Base-by-base conservation (phyloP, 441 rosid species). In the Euphorbia schlechtendalii region DNA sequence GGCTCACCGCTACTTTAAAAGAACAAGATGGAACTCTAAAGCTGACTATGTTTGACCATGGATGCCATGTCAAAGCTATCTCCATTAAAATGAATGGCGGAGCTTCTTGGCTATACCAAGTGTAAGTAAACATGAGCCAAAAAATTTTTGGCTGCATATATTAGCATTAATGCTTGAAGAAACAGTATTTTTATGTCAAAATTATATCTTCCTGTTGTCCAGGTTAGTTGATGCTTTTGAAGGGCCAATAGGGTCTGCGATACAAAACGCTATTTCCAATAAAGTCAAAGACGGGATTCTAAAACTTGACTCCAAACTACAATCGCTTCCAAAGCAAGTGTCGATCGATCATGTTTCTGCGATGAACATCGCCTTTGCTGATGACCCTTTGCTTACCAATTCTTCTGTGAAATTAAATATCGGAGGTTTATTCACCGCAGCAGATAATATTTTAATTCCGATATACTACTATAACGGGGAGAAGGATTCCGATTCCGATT, bases 91-190 rank as follows among this genome's bases (percentile, higher is more conserved):
- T 92, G 65, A 79, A 85, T 51, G 97, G 97, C 11, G 93, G 97
- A 72, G 86, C 93, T 58, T 86, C 96, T 69, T 86, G 96, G 97
- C 85, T 90, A 24, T 90, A 90, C 79, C 86, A 86, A 83, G 81
- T 79, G 96, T 90, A 81, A 48, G 81, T 40, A 52, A 18, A 32
- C 6, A n/a, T n/a, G n/a, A n/a, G n/a, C n/a, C n/a, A n/a, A n/a
- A n/a, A n/a, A n/a, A n/a, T n/a, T n/a, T n/a, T n/a, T n/a, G n/a
- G n/a, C n/a, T n/a, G n/a, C n/a, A n/a, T n/a, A n/a, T n/a, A n/a
- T n/a, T n/a, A n/a, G n/a, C n/a, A n/a, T n/a, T n/a, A n/a, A n/a
- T n/a, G n/a, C n/a, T n/a, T 20, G 28, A 12, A 21, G 41, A 68
- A 34, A 14, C 10, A n/a, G 27, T 24, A 0, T 51, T 53, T 43